phyloP scores from a whole-genome alignment of 1,284 basidiomycete species.

The Golubevia pallescens region DNA sequence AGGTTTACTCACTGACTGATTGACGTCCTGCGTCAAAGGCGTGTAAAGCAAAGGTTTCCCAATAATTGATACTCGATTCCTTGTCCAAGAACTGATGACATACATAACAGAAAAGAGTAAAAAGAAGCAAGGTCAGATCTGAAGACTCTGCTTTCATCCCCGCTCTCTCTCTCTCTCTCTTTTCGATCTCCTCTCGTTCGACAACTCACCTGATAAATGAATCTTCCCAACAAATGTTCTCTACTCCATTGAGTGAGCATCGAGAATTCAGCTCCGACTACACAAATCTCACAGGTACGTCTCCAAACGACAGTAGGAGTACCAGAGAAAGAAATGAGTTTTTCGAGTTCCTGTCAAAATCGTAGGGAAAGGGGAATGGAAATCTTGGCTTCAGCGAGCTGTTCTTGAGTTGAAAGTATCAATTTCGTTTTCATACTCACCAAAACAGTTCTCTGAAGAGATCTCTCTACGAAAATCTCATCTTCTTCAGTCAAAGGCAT shows the following conservation, averaged over 20 bases:
- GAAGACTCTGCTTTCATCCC: background rate
- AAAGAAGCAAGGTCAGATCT: background rate
- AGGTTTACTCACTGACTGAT: conserved; percentile 27
- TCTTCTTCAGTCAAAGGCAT: conserved; percentile 57
- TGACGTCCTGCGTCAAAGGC: conserved; percentile 62
- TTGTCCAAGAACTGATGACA: conserved; percentile 50
- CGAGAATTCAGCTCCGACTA: conserved; percentile 94
- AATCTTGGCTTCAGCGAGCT: background rate
- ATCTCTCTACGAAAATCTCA: conserved; percentile 81
- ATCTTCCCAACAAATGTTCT: conserved; percentile 51
- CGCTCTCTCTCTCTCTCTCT: too few species aligned
- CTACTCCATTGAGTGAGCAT: conserved; percentile 73
- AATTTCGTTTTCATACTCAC: conserved; percentile 68
- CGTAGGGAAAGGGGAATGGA: background rate
- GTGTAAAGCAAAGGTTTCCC: conserved; percentile 60
- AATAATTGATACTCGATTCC: conserved; percentile 54
- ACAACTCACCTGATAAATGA: conserved; percentile 45
- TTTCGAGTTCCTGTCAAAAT: conserved; percentile 81
- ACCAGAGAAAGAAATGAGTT: conserved; percentile 93
- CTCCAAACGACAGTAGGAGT: conserved; percentile 99
- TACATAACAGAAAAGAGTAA: too few species aligned
- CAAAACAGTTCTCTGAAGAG: conserved; percentile 89
- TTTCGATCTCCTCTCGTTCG: background rate
- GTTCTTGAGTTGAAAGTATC: conserved; percentile 12
- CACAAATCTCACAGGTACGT: conserved; percentile 93